These are phyloP conservation scores for Phytophthora podocarpi DNA, from an alignment of 352 stramenopile genomes.

Conservation along the genomic window DNA sequence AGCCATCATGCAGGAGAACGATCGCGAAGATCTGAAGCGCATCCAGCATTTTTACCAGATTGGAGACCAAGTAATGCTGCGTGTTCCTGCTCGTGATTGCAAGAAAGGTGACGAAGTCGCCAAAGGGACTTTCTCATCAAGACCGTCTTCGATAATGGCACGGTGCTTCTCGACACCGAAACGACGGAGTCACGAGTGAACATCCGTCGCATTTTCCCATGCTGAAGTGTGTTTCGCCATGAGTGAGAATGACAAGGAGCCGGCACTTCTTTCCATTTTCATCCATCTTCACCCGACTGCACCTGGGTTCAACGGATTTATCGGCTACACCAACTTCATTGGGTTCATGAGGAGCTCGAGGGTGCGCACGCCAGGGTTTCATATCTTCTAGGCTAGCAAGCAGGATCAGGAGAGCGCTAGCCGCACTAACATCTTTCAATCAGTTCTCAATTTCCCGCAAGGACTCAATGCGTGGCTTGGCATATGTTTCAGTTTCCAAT, in stretches of 20 bases:
- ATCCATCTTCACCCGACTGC: too few species aligned
- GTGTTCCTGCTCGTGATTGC: background rate
- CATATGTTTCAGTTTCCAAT: too few species aligned
- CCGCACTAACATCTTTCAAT: too few species aligned
- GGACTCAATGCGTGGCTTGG: too few species aligned
- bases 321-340: too few species aligned
- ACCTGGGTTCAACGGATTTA: too few species aligned
- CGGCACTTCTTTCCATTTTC: too few species aligned
- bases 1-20: constrained; percentile 11
- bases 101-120: background rate
- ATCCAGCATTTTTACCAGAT: constrained; percentile 13
- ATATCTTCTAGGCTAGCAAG: too few species aligned
- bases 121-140: constrained; percentile 3
- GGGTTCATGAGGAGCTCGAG: too few species aligned
- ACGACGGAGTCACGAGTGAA: background rate
- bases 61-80: constrained; percentile 11
- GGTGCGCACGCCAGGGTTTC: too few species aligned
- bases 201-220: constrained; percentile 20
- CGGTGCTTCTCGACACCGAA: constrained; percentile 1
- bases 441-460: too few species aligned
- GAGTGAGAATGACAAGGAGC: constrained; percentile 14
- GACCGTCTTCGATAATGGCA: constrained; percentile 12
- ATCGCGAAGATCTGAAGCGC: constrained; percentile 3
- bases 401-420: too few species aligned
- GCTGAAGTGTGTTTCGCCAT: constrained; percentile 1